Conservation (phyloP, 2,329 filamentous ascomycete genomes). For the Massarina eburnea region DNA sequence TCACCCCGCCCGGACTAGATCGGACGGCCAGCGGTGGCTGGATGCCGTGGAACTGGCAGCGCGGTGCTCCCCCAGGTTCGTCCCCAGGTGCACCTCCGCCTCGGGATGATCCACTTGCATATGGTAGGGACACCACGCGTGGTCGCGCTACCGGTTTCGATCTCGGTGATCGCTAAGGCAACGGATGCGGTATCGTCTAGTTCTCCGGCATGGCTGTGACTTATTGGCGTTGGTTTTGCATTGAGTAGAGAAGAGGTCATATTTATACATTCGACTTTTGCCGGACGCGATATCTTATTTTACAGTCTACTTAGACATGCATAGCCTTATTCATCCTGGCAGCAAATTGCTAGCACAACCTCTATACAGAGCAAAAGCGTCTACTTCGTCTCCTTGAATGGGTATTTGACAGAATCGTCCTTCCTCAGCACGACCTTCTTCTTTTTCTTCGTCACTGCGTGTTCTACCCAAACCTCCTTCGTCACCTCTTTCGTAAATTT, state of each 20-base stretch:
- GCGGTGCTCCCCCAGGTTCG: slow-evolving; percentile 10
- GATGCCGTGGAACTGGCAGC: slow-evolving; percentile 55
- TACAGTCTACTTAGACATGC: too few species aligned
- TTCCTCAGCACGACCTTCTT: slow-evolving; percentile 85
- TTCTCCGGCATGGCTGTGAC: slow-evolving; percentile 1
- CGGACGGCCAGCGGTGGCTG: slow-evolving; percentile 44
- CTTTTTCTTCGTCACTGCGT: slow-evolving; percentile 82
- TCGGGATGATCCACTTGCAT: slow-evolving; percentile 36
- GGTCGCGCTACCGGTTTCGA: slow-evolving; percentile 25
- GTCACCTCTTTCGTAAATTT: slow-evolving; percentile 75
- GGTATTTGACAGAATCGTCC: slow-evolving; percentile 71
- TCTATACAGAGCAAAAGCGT: not conserved
- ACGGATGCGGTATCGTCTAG: not conserved
- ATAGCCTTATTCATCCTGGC: too few species aligned
- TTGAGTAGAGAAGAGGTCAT: slow-evolving; percentile 10
- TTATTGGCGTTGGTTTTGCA: slow-evolving; percentile 5
- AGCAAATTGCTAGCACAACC: not conserved
- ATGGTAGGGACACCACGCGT: slow-evolving; percentile 27
- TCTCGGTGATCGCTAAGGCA: slow-evolving; percentile 31
- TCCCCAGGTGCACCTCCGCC: slow-evolving; percentile 6
- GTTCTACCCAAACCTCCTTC: slow-evolving; percentile 87
- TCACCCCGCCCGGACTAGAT: slow-evolving; percentile 33
- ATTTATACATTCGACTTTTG: not conserved
- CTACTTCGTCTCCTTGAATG: slow-evolving; percentile 56
- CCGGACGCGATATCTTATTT: slow-evolving; percentile 5